phyloP scores from a whole-genome alignment of 345 rosid genomes.

The Brassica napus region Da-Ae NC_063437.1:2035501-2036000 shows the following conservation, averaged over 20 bases:
- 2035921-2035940: conserved; percentile 10
- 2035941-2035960: conserved; percentile 1
- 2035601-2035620: conserved; percentile 20
- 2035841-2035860: conserved; percentile 14
- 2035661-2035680: conserved; percentile 31
- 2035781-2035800: background rate
- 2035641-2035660: conserved; percentile 24
- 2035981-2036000: conserved; percentile 20
- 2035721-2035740: conserved; percentile 24
- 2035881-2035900: conserved; percentile 24
- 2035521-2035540: conserved; percentile 53
- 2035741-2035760: conserved; percentile 5
- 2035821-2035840: conserved; percentile 34
- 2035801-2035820: background rate
- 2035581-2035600: conserved; percentile 43
- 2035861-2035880: conserved; percentile 17
- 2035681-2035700: conserved; percentile 24
- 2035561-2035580: conserved; percentile 16
- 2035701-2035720: conserved; percentile 21
- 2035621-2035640: conserved; percentile 28
- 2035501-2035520: conserved; percentile 45
- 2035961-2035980: conserved; percentile 33
- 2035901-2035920: conserved; percentile 23
- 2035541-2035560: conserved; percentile 39
- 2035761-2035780: background rate